These are phyloP conservation scores for Sporothrix protearum DNA, from an alignment of 2,329 filamentous ascomycete genomes.

Conservation along the genomic window DNA sequence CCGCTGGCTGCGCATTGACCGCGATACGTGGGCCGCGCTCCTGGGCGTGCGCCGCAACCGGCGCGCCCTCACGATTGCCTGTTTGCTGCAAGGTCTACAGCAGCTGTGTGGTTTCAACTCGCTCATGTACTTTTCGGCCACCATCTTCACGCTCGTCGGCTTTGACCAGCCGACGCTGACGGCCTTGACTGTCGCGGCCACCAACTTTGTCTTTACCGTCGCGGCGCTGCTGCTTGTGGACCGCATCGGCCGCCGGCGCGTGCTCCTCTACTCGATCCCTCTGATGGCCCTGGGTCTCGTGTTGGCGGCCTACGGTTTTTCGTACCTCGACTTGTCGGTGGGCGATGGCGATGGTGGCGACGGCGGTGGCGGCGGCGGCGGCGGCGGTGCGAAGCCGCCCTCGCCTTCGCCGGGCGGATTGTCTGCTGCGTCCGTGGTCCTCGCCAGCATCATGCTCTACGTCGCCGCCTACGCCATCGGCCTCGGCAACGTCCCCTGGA, in stretches of 20 bases:
- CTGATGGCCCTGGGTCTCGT: conserved; percentile 75
- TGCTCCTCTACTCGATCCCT: conserved; percentile 78
- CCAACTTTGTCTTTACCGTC: conserved; percentile 78
- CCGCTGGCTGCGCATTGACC: conserved; percentile 35
- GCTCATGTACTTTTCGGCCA: conserved; percentile 87
- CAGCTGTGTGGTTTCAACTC: conserved; percentile 90
- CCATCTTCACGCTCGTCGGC: conserved; percentile 72
- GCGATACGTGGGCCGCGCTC: conserved; percentile 52
- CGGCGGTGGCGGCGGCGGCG: too few relatives aligned
- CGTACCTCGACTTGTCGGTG: conserved; percentile 51
- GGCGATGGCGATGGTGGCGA: background rate
- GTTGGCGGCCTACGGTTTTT: conserved; percentile 69
- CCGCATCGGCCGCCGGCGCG: conserved; percentile 70
- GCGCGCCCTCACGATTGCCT: conserved; percentile 77
- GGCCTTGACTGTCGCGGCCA: conserved; percentile 71
- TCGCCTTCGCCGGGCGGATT: background rate
- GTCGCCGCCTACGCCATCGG: conserved; percentile 83
- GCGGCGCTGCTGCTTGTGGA: conserved; percentile 74
- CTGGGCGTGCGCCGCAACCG: conserved; percentile 60
- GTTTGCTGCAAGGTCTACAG: conserved; percentile 80
- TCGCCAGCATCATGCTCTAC: conserved; percentile 75
- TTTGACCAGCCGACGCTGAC: conserved; percentile 77
- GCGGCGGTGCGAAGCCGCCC: background rate
- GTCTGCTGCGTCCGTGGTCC: conserved; percentile 52
- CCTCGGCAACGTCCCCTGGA: conserved; percentile 91